Percentiles rank a stretch among this genome's conserved stretches.
Conservation (phyloP, 2,329 filamentous ascomycete species). For the Colletotrichum sp. region DNA sequence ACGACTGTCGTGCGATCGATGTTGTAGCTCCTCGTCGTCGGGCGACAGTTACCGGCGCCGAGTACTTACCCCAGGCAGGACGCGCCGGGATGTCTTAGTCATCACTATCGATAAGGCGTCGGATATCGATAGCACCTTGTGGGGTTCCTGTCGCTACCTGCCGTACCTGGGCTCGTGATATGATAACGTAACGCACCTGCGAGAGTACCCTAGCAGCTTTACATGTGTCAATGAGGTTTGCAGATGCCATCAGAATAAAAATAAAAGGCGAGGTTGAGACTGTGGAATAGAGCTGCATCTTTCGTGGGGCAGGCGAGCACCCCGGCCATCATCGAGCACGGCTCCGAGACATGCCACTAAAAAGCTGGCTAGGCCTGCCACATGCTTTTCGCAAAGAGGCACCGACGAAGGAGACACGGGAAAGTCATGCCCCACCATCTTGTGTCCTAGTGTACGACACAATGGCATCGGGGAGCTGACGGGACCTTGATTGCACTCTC, state of each 20-base stretch:
- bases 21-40: conserved; percentile 14
- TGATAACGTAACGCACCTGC: background rate
- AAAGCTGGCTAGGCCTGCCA: background rate
- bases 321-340: background rate
- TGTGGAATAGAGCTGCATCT: background rate
- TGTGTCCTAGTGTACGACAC: background rate
- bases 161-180: background rate
- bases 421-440: background rate
- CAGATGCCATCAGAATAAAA: background rate
- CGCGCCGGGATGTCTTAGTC: conserved; percentile 3
- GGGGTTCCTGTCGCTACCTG: background rate
- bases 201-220: background rate
- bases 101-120: background rate
- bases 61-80: background rate
- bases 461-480: background rate
- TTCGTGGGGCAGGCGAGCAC: background rate
- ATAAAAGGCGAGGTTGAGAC: background rate
- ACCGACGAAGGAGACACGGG: background rate
- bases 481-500: background rate
- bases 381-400: conserved; percentile 7
- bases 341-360: background rate
- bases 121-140: conserved; percentile 6
- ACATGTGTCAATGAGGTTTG: background rate
- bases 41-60: conserved; percentile 7
- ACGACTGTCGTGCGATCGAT: conserved; percentile 16